A percentile compares a stretch with the other conserved stretches of the same genome.
Conservation (phyloP, 345 rosid species). For the Rhizophora mangle region DNA sequence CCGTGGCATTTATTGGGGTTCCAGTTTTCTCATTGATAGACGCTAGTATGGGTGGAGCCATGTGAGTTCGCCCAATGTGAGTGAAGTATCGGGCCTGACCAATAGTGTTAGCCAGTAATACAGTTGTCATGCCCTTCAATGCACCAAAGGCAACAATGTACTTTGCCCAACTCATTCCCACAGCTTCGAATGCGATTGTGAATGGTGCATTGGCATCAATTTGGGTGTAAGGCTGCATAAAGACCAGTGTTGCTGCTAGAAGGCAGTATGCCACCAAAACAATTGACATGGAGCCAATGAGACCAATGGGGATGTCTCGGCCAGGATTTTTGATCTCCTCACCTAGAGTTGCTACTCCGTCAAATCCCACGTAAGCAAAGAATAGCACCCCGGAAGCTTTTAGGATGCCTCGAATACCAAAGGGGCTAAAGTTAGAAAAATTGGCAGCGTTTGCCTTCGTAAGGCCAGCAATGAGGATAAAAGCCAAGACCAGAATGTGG, state of each 20-base stretch:
- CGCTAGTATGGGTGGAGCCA: constrained; percentile 25
- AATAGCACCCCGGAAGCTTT: constrained; percentile 18
- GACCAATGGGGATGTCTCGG: constrained; percentile 25
- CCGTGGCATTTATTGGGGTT: constrained; percentile 19
- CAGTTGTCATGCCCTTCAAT: constrained; percentile 24
- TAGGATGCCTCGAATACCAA: constrained; percentile 13
- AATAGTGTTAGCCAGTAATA: constrained; percentile 13
- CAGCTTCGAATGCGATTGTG: constrained; percentile 20
- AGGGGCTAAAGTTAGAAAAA: constrained; percentile 12
- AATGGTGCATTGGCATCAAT: constrained; percentile 23
- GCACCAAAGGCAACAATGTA: constrained; percentile 25
- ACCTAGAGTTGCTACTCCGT: constrained; percentile 24
- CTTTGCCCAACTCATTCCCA: constrained; percentile 24
- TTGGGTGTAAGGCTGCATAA: constrained; percentile 23
- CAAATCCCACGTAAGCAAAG: constrained; percentile 29
- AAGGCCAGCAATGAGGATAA: constrained; percentile 20
- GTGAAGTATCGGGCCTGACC: constrained; percentile 26
- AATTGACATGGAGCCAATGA: constrained; percentile 21
- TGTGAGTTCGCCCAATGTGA: constrained; percentile 24
- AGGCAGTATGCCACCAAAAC: constrained; percentile 8
- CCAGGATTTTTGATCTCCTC: constrained; percentile 24
- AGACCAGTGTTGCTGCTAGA: constrained; percentile 15
- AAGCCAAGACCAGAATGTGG: constrained; percentile 10
- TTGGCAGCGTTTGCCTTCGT: constrained; percentile 17
- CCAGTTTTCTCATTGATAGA: constrained; percentile 19